These are phyloP conservation scores for Groenewaldozyma tartarivorans DNA, from an alignment of 805 yeast genomes.

Conservation along the genomic window DNA sequence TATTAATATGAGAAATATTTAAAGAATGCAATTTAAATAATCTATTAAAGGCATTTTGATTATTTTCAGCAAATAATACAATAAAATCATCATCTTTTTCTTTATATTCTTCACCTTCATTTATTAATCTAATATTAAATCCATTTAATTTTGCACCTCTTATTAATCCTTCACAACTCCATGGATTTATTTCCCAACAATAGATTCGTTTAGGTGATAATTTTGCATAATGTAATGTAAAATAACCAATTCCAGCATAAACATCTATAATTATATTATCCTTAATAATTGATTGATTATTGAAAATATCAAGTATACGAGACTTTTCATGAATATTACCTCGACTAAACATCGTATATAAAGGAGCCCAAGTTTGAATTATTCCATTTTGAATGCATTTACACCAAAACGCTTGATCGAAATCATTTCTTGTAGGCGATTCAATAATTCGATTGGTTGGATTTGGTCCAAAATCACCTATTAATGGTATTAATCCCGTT, in stretches of 20 bases:
- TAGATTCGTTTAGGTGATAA: constrained; percentile 43
- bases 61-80: constrained; percentile 55
- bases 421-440: constrained; percentile 36
- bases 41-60: constrained; percentile 41
- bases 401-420: constrained; percentile 61
- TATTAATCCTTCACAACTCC: constrained; percentile 67
- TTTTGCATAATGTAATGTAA: constrained; percentile 56
- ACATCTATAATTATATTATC: constrained; percentile 50
- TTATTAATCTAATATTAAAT: constrained; percentile 31
- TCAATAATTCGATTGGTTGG: constrained; percentile 9
- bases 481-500: constrained; percentile 44
- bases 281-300: constrained; percentile 20
- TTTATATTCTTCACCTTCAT: constrained; percentile 25
- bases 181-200: constrained; percentile 80
- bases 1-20: constrained; percentile 50
- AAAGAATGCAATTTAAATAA: constrained; percentile 2
- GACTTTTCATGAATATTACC: constrained; percentile 80
- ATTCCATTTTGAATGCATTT: constrained; percentile 61
- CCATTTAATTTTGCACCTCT: constrained; percentile 44
- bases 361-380: constrained; percentile 75
- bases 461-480: constrained; percentile 53
- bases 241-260: constrained; percentile 82
- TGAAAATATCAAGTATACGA: constrained; percentile 37
- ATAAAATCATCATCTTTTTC: constrained; percentile 26
- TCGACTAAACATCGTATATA: constrained; percentile 76